Evolutionary conservation across 345 rosid species (phyloP).

Genomic region (Moricandia moricandioides): DNA sequence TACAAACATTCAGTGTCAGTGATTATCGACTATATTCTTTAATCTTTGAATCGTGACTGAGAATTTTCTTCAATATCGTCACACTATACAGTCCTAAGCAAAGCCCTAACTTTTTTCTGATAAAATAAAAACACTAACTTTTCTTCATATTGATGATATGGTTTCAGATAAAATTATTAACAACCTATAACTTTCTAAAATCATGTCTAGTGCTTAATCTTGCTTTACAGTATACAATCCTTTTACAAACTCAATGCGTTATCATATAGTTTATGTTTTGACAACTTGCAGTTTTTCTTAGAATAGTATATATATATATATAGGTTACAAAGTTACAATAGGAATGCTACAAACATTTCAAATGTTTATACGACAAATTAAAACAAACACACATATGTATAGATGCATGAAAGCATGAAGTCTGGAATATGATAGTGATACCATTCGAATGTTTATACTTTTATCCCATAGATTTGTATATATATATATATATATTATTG

Average conservation of each 20-base stretch:
- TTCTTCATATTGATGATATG: not conserved
- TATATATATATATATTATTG: no score
- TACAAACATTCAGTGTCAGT: not conserved
- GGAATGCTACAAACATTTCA: not conserved
- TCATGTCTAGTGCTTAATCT: constrained; percentile 9
- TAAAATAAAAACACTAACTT: no score
- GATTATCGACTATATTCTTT: not conserved
- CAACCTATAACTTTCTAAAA: constrained; percentile 15
- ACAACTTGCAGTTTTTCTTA: not conserved
- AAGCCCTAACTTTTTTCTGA: no score
- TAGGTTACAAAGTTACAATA: not conserved
- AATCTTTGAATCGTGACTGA: not conserved
- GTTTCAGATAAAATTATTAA: constrained; percentile 2
- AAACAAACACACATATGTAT: not conserved
- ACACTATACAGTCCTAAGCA: not conserved
- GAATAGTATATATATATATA: not conserved
- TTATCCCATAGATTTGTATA: not conserved
- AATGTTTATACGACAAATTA: not conserved
- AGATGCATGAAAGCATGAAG: constrained; percentile 8
- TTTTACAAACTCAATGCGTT: not conserved
- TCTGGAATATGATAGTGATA: constrained; percentile 2
- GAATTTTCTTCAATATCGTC: not conserved
- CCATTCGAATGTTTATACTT: not conserved
- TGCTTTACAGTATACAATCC: constrained; percentile 6
- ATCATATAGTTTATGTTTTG: not conserved